Base-by-base conservation (phyloP, 2,329 filamentous ascomycete species). In the Tolypocladium album region DNA sequence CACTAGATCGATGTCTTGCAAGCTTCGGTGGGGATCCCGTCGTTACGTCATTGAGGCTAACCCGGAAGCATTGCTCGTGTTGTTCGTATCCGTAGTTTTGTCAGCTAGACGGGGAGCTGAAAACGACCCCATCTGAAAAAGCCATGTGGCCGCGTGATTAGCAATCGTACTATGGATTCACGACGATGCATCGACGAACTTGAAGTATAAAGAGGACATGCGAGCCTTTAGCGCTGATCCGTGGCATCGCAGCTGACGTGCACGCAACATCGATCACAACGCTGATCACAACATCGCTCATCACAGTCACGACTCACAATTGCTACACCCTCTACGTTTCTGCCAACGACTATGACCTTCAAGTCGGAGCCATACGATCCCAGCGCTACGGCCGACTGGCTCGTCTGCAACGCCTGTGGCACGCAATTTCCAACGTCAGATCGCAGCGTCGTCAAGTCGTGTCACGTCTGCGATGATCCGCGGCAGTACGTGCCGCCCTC, bases 391-490 rank as follows among this genome's bases (percentile, higher is more conserved):
- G 60, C 58, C 40, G 55, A 55, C 7, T 65, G 61, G 67, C 79
- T 88, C 42, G 77, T 90, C 64, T 91, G 88, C 75, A 78, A 76
- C 11, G 81, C 87, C 6, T 91, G 88, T 70, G 88, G 87, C 27
- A 89, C 87, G 0, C 88, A 91, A 67, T 90, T 70, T 60, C 67
- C 71, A 27, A 67, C 68, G 4, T 34, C 79, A 0, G 78, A 84
- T 62, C 74, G 74, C 47, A 63, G 72, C 15, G 67, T 77, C 36
- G 74, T 85, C 52, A 78, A 74, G 59, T 80, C 76, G 5, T 91
- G 88, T 73, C 80, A 82, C 61, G 88, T 91, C 63, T 92, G 88
- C 73, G 87, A 90, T 70, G 88, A 90, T 70, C 79, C 87, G 0
- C 81, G 88, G 5, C 88, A 91, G 72, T 91, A 82, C 67, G 84